Conservation (phyloP, 78 protist species). For the Dictyostelium intermedium region DNA sequence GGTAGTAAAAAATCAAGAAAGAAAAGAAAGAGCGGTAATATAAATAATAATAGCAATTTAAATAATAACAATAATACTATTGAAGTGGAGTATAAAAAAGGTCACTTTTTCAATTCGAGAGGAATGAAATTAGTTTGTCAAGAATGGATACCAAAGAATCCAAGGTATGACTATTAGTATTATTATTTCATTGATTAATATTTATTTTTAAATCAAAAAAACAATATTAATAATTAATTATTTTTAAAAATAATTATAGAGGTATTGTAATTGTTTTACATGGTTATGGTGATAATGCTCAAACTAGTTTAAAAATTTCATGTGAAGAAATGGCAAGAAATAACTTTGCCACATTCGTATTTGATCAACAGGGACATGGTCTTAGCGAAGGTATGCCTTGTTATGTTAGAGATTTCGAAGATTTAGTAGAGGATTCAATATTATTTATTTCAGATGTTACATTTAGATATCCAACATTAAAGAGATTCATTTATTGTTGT, state of each 20-base stretch:
- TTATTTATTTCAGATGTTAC: conserved; percentile 18
- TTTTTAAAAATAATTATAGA: not conserved
- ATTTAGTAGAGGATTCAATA: conserved; percentile 53
- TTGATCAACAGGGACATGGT: conserved; percentile 75
- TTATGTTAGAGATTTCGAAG: conserved; percentile 39
- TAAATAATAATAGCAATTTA: too few species aligned
- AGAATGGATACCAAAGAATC: conserved; percentile 53
- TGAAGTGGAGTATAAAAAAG: conserved; percentile 15
- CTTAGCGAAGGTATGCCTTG: conserved; percentile 33
- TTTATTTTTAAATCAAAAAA: too few species aligned
- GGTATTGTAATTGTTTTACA: conserved; percentile 36
- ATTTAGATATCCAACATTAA: conserved; percentile 32
- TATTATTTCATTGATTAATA: not conserved
- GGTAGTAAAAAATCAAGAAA: not conserved
- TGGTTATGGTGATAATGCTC: conserved; percentile 74
- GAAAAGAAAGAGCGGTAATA: not conserved
- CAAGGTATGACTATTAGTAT: conserved; percentile 19
- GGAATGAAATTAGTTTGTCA: conserved; percentile 58
- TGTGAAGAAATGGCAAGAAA: conserved; percentile 1
- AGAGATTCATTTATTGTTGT: conserved; percentile 32
- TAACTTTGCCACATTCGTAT: conserved; percentile 36
- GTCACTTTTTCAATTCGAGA: conserved; percentile 50
- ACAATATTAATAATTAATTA: not conserved
- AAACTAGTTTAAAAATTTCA: conserved; percentile 8
- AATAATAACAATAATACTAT: not conserved